Evolutionary conservation across 164 flowering plant species (phyloP), one percentile per base, ranked within the genome.

Genomic region (Santalum album): DNA sequence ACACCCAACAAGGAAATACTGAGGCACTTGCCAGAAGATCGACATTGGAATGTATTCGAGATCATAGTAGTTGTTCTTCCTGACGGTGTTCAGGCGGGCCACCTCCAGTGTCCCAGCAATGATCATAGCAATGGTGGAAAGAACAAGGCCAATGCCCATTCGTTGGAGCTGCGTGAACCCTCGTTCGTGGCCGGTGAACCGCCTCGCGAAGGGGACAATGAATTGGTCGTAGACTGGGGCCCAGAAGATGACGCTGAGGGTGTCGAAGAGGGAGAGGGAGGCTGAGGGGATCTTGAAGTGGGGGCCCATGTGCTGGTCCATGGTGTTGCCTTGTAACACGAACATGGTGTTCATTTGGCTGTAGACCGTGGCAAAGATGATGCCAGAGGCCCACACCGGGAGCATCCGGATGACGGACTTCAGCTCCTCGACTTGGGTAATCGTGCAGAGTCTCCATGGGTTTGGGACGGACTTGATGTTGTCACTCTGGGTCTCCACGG

Each of bases 21-120:
- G 84, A 6, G 84, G 84, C 2, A 77, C 65, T 43, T 77, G 81
- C 84, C 84, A 79, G 27, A 74, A 72, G 6, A 79, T 70, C 15
- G 74, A 65, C 64, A 76, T 54, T 19, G 78, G 72, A 1, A 72
- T 49, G 21, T 59, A 43, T 58, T 69, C 44, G 42, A 59, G 69
- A 2, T 68, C 73, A 20, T 65, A 68, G 40, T 48, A 66, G 48
- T 57, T 22, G 38, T 64, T 49, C 18, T 38, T 10, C 36, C 58
- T 63, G 25, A 71, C 75, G 14, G 50, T 16, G 19, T n/a, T 12
- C 1, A 76, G 71, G 17, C 80, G 57, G 1, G 40, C 27, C 20
- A 73, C 58, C 57, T 76, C 80, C 29, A 76, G 39, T 0, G 51
- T 40, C 2, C 63, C 78, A 5, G 80, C 78, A 21, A 20, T 25